phyloP scores from a whole-genome alignment of 306 rosid species.

The Crataegus laevigata region DNA sequence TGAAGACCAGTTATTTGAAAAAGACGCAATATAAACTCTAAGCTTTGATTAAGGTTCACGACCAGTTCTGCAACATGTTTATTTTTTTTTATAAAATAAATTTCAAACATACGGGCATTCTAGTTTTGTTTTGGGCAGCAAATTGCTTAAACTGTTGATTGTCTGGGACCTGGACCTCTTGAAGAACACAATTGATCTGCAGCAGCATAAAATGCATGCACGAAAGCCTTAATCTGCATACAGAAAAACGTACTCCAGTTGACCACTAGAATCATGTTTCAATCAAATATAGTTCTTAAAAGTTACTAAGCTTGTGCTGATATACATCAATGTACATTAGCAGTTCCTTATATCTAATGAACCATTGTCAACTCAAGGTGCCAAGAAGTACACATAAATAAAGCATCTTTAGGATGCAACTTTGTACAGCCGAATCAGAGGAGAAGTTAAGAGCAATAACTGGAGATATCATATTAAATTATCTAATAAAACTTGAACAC shows the following conservation, averaged over 20 bases:
- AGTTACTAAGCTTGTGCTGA: background rate
- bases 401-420: background rate
- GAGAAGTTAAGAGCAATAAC: background rate
- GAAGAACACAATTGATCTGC: constrained; percentile 75
- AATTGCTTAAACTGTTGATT: constrained; percentile 95
- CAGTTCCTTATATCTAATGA: background rate
- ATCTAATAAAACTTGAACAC: no score
- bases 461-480: no score
- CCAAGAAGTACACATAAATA: no score
- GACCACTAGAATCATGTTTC: no score
- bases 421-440: background rate
- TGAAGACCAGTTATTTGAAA: constrained; percentile 82
- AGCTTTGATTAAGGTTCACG: background rate
- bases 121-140: constrained; percentile 86
- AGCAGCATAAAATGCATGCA: constrained; percentile 12
- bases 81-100: background rate
- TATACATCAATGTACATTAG: background rate
- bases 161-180: constrained; percentile 90
- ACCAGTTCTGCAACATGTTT: background rate
- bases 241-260: no score
- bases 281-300: no score
- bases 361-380: background rate
- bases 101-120: constrained; percentile 81
- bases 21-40: background rate
- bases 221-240: constrained; percentile 1